Conservation (phyloP, 225 moss, liverwort and hornwort genomes). For the Sphagnum contortum region DNA sequence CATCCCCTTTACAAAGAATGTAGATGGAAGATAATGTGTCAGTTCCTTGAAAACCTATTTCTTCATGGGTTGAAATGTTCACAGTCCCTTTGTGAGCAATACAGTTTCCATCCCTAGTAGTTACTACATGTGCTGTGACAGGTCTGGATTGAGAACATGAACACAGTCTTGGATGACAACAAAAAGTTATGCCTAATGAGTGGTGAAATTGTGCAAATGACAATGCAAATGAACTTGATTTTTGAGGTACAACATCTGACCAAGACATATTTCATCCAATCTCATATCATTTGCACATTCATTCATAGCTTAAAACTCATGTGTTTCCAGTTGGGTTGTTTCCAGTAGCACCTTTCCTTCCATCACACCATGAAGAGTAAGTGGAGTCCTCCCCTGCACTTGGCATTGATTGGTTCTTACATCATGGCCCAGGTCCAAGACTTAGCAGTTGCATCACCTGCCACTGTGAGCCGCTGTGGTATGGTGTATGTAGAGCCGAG, state of each 20-base stretch:
- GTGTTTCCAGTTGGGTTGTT: too few relatives aligned
- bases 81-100: background rate
- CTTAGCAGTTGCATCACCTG: constrained; percentile 79
- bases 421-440: constrained; percentile 47
- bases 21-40: constrained; percentile 6
- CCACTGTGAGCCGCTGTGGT: constrained; percentile 76
- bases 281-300: too few relatives aligned
- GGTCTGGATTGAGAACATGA: constrained; percentile 97
- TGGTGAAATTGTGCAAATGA: constrained; percentile 60
- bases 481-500: constrained; percentile 85
- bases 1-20: constrained; percentile 7
- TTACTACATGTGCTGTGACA: constrained; percentile 2
- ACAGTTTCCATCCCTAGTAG: too few relatives aligned
- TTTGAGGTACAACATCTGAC: constrained; percentile 9
- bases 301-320: too few relatives aligned
- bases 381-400: too few relatives aligned
- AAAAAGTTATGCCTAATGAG: constrained; percentile 86
- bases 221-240: constrained; percentile 33
- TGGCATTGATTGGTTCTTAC: too few relatives aligned
- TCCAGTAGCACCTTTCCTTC: too few relatives aligned
- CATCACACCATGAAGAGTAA: too few relatives aligned
- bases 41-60: background rate
- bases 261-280: too few relatives aligned
- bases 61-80: background rate
- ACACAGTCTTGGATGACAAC: constrained; percentile 79